Percentiles rank a stretch among this genome's conserved stretches.
These are phyloP conservation scores for Monosporascus sp. DNA, from an alignment of 2,329 filamentous ascomycete genomes.

Conservation along the genomic window DNA sequence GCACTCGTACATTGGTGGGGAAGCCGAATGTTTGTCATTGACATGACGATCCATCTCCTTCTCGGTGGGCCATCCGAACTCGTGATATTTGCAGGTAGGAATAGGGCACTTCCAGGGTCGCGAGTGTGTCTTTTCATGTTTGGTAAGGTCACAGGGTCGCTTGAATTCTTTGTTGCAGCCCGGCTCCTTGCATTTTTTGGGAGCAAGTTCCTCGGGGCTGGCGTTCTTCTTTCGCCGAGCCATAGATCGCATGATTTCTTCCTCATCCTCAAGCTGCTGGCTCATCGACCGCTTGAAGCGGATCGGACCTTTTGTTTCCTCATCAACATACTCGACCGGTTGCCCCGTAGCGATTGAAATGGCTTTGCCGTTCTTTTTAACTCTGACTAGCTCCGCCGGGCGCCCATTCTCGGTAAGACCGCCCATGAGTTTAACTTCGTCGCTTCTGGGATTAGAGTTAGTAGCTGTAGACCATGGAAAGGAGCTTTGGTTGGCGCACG, in stretches of 20 bases:
- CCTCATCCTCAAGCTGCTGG: slow-evolving; percentile 70
- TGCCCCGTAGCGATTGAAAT: slow-evolving; percentile 72
- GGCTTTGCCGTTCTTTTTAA: slow-evolving; percentile 73
- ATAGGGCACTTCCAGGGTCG: slow-evolving; percentile 92
- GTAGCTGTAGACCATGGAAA: slow-evolving; percentile 4
- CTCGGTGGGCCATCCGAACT: slow-evolving; percentile 91
- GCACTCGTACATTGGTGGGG: slow-evolving; percentile 79
- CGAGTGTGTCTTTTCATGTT: slow-evolving; percentile 97
- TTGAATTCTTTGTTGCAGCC: slow-evolving; percentile 91
- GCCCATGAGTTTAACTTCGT: slow-evolving; percentile 75
- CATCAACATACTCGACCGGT: slow-evolving; percentile 50
- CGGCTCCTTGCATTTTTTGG: slow-evolving; percentile 68
- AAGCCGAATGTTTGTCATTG: slow-evolving; percentile 88
- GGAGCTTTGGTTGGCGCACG: slow-evolving; percentile 38
- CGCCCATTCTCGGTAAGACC: slow-evolving; percentile 77
- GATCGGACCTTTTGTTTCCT: slow-evolving; percentile 40
- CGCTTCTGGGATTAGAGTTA: slow-evolving; percentile 36
- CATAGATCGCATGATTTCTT: slow-evolving; percentile 85
- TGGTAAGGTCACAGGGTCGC: slow-evolving; percentile 93
- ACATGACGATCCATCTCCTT: slow-evolving; percentile 95
- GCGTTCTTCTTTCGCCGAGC: slow-evolving; percentile 92
- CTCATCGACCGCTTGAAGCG: slow-evolving; percentile 63
- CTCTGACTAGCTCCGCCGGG: slow-evolving; percentile 76
- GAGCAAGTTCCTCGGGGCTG: slow-evolving; percentile 74
- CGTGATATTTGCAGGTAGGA: slow-evolving; percentile 79